These are phyloP conservation scores for Eucalyptus pumila DNA, from an alignment of 345 rosid genomes.

Conservation along the genomic window DNA sequence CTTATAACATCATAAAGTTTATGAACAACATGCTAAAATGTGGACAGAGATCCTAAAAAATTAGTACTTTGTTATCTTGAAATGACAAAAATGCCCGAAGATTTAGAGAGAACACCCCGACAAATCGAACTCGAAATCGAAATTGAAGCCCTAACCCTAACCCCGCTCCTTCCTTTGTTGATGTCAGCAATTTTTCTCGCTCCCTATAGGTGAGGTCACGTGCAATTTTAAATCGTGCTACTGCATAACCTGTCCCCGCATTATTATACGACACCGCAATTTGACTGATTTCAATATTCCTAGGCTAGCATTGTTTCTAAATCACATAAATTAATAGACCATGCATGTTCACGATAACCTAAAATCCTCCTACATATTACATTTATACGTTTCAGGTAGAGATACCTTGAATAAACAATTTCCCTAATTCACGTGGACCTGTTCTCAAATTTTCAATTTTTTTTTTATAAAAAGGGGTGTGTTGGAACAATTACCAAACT, in stretches of 20 bases:
- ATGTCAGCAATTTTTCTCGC: neutral
- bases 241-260: neutral
- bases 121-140: neutral
- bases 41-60: neutral
- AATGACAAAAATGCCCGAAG: neutral
- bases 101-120: neutral
- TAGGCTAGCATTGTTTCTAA: neutral
- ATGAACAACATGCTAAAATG: neutral
- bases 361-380: neutral
- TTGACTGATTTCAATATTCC: neutral
- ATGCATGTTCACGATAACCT: neutral
- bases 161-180: neutral
- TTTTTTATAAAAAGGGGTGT: neutral
- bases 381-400: neutral
- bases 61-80: neutral
- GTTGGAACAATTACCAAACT: neutral
- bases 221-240: neutral
- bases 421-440: neutral
- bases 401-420: neutral
- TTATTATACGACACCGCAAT: neutral
- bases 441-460: neutral
- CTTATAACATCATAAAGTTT: neutral
- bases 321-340: neutral
- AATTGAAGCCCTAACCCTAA: neutral
- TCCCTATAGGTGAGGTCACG: neutral